These are phyloP conservation scores for Fusarium continuum DNA, from an alignment of 2,329 filamentous ascomycete species.

Conservation along the genomic window DNA sequence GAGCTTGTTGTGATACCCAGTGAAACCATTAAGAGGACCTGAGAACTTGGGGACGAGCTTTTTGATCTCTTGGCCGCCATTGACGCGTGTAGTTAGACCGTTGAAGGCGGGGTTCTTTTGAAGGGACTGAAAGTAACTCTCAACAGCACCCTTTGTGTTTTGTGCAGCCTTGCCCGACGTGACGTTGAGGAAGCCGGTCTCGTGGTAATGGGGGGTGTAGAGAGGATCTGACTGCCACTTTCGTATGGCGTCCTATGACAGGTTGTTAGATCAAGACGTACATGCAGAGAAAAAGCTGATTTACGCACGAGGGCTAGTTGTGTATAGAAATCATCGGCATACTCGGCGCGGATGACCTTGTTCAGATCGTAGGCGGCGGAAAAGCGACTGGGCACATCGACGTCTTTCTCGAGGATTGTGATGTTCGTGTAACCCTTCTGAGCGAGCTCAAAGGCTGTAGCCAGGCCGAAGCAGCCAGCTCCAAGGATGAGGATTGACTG, in stretches of 20 bases:
- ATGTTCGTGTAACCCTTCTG: conserved; percentile 20
- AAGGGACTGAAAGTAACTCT: conserved; percentile 18
- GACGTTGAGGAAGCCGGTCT: conserved; percentile 29
- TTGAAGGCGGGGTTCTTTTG: conserved; percentile 26
- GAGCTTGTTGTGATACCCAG: conserved; percentile 25
- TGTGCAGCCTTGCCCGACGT: conserved; percentile 17
- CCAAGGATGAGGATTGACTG: conserved; percentile 26
- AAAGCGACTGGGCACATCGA: conserved; percentile 17
- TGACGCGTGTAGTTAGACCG: conserved; percentile 11
- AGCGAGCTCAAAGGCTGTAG: conserved; percentile 15
- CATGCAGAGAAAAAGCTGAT: accelerated
- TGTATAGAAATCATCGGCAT: conserved; percentile 21
- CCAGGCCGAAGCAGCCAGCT: conserved; percentile 22
- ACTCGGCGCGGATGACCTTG: conserved; percentile 29
- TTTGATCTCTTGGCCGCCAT: conserved; percentile 6
- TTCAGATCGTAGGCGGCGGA: conserved; percentile 26
- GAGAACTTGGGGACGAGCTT: conserved; percentile 22
- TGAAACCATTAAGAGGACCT: conserved; percentile 10
- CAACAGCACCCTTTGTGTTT: conserved; percentile 17
- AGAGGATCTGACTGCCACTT: conserved; percentile 28
- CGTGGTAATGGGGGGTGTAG: conserved; percentile 18
- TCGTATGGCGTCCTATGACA: conserved; percentile 11
- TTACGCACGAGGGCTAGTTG: conserved; percentile 13
- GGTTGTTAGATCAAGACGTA: not conserved
- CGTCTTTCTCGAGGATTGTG: conserved; percentile 27